Evolutionary conservation across 768 basidiomycete genomes (phyloP).

Genomic region (Boletus vermiculosoides): DNA sequence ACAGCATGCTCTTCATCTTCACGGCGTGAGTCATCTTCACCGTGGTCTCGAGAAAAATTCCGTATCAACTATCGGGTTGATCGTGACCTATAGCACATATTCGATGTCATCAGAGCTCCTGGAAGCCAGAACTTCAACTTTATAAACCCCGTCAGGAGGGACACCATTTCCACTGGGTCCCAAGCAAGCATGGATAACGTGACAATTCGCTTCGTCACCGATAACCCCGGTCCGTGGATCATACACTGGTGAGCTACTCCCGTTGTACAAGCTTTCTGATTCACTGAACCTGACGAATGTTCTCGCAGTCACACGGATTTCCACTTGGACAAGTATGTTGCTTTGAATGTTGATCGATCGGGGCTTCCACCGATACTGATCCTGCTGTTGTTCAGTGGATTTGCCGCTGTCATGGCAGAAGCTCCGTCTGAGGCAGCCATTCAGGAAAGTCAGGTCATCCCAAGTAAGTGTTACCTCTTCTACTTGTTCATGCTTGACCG

Average conservation of each 20-base stretch:
- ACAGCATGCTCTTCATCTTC: constrained; percentile 26
- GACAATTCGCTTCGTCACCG: constrained; percentile 62
- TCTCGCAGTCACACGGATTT: constrained; percentile 23
- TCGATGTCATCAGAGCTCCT: constrained; percentile 43
- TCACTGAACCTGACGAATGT: not conserved
- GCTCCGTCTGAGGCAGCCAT: constrained; percentile 10
- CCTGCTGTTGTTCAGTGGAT: constrained; percentile 12
- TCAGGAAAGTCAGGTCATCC: constrained; percentile 14
- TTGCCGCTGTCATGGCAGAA: constrained; percentile 23
- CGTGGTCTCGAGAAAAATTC: not conserved
- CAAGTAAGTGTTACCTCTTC: constrained; percentile 9
- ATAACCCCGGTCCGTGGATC: constrained; percentile 47
- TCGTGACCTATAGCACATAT: constrained; percentile 34
- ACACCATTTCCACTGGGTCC: constrained; percentile 41
- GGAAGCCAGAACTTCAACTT: constrained; percentile 41
- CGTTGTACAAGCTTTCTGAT: not conserved
- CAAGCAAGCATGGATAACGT: constrained; percentile 38
- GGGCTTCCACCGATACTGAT: not conserved
- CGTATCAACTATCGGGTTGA: not conserved
- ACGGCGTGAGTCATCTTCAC: constrained; percentile 13
- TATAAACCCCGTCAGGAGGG: constrained; percentile 50
- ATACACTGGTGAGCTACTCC: constrained; percentile 19
- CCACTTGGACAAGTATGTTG: constrained; percentile 20
- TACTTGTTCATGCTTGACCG: not conserved
- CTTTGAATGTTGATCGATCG: not conserved